Evolutionary conservation across 805 yeast genomes (phyloP).

Genomic region (Saccharomycopsis fermentans): DNA sequence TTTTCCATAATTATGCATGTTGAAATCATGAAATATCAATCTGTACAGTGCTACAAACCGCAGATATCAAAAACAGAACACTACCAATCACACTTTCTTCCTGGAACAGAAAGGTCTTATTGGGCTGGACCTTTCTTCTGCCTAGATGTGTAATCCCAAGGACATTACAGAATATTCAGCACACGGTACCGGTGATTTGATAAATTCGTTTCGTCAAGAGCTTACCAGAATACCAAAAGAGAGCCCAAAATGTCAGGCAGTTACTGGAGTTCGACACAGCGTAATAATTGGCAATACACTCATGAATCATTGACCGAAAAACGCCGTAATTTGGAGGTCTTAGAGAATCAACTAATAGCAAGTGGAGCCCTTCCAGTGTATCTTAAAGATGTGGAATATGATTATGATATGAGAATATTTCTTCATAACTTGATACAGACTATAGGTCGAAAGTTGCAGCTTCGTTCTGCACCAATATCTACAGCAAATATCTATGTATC

Average conservation of each 20-base stretch:
- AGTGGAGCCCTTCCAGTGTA: conserved; percentile 30
- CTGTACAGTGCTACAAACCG: neutral
- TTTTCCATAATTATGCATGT: neutral
- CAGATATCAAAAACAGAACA: too few species aligned
- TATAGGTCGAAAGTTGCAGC: conserved; percentile 66
- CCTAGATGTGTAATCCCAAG: too few species aligned
- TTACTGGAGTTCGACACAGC: conserved; percentile 80
- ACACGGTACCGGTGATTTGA: too few species aligned
- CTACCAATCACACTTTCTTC: too few species aligned
- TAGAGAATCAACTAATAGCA: conserved; percentile 23
- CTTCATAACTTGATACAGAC: conserved; percentile 66
- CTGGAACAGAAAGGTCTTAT: too few species aligned
- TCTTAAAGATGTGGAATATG: conserved; percentile 35
- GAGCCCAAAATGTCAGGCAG: conserved; percentile 55
- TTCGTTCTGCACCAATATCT: conserved; percentile 76
- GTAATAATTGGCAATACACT: conserved; percentile 72
- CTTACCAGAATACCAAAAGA: too few species aligned
- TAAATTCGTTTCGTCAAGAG: too few species aligned
- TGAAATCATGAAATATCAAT: neutral
- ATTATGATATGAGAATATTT: conserved; percentile 61
- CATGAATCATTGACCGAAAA: conserved; percentile 42
- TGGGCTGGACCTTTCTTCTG: too few species aligned
- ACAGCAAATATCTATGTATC: conserved; percentile 81
- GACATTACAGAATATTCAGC: too few species aligned
- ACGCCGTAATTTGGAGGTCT: conserved; percentile 32